Base-by-base conservation (phyloP, 1,139 yeast genomes). In the Sugiyamaella grinbergsii region DNA sequence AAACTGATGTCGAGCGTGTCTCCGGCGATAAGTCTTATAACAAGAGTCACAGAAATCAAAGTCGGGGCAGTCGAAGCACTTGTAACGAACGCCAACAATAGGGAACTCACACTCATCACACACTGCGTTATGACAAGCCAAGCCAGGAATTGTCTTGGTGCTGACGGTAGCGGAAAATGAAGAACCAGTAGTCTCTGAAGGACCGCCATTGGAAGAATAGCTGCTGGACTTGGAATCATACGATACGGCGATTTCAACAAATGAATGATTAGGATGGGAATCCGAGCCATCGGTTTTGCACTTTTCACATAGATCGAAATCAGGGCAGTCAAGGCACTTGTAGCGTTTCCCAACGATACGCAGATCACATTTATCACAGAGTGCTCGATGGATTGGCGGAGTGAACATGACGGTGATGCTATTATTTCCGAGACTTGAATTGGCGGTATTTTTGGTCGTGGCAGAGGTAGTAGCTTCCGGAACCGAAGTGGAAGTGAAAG, bases 31-130 rank as follows among this genome's bases (percentile, higher is more conserved):
- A 4, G 39, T 42, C 34, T 33, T 42, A 44, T 54, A 54, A 61
- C 84, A 80, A 4, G 57, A 50, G 22, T 66, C 66, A 63, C 85
- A 80, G 54, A 78, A 69, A 58, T 80, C 85, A 62, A 71, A 80
- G 57, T 80, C 78, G 1, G 67, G 61, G 58, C 85, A 80, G 16
- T 71, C 69, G 54, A 74, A 64, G 62, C 85, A 80, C 54, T 73
- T 72, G 67, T 67, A 79, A 47, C 85, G 74, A 23, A 13, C 19
- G 16, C 60, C 58, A 7, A 24, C 37, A 36, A 60, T 58, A 33
- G 47, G 29, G 6, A 26, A 20, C 15, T 58, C 52, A 41, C 64
- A 60, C 6, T 41, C 48, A 46, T 61, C 64, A 46, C 64, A 61
- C 22, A 47, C 24, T 2, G 60, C 60, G 24, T 37, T 20, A 43